Evolutionary conservation across 768 basidiomycete genomes (phyloP), one percentile per base, ranked within the genome.

Genomic region (Tulasnella sp.): DNA sequence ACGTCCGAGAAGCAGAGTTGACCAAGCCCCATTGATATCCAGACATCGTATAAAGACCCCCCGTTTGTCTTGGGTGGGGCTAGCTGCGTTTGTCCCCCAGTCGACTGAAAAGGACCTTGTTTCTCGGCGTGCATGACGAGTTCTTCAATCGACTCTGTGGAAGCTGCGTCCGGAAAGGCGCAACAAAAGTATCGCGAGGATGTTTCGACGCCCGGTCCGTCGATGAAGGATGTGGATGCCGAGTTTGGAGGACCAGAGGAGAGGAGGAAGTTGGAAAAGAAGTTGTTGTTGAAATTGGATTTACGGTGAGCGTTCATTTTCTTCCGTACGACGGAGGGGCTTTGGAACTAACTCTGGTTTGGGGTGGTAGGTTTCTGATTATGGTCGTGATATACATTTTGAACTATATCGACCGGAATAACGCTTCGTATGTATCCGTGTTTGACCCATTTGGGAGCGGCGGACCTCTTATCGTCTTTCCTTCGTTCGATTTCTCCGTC

Each of bases 341-440:
- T 27, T 23, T 23, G 14, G 36, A 5, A 2, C 1, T 3, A 12
- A 37, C 14, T 2, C 25, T 25, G n/a, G n/a, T n/a, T n/a, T n/a
- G n/a, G n/a, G n/a, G n/a, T n/a, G n/a, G n/a, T n/a, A 53, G 50
- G 51, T 68, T 74, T 66, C 67, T 69, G 19, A 74, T 76, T 59
- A 65, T 76, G 5, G 68, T 75, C 37, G 61, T 74, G 36, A 69
- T 75, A 23, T 76, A 76, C 58, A 72, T 75, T 58, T 67, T 76
- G 55, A 76, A 76, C 66, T 75, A 72, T 58, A 76, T 86, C 55
- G 84, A 86, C 66, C 74, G 84, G 32, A 86, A 84, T 63, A 84
- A 84, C 63, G 82, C 75, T 32, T 71, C 77, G 82, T 83, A 66
- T 60, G 74, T 67, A 27, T 40, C 39, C n/a, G 52, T 17, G n/a